A percentile compares a stretch with the other conserved stretches of the same genome.
phyloP scores from a whole-genome alignment of 2,329 filamentous ascomycete genomes.

The Didymella segeticola region DNA sequence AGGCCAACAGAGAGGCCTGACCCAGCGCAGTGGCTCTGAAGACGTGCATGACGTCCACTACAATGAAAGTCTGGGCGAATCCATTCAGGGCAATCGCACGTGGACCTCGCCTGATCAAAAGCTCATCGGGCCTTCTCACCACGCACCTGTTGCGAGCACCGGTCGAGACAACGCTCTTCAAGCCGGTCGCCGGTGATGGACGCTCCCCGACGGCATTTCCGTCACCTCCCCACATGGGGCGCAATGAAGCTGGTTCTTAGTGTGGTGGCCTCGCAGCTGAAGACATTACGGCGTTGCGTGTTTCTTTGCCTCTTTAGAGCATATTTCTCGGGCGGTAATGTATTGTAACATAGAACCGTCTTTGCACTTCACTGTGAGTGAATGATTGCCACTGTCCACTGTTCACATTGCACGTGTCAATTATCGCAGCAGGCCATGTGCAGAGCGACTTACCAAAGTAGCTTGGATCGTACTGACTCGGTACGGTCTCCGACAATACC shows the following conservation, averaged over 20 bases:
- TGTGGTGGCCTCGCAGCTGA: conserved; percentile 22
- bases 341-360: neutral
- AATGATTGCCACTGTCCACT: neutral
- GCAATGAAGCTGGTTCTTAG: conserved; percentile 12
- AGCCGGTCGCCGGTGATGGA: conserved; percentile 15
- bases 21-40: conserved; percentile 37
- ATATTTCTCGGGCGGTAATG: neutral
- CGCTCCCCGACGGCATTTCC: conserved; percentile 19
- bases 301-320: conserved; percentile 11
- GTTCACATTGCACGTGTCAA: neutral
- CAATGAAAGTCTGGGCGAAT: conserved; percentile 27
- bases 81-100: conserved; percentile 33
- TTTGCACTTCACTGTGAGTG: conserved; percentile 1
- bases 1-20: conserved; percentile 25
- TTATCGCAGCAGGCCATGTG: conserved; percentile 2
- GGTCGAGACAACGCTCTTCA: conserved; percentile 13
- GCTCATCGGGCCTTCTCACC: conserved; percentile 13
- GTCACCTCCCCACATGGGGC: conserved; percentile 12
- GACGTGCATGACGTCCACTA: conserved; percentile 40
- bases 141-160: conserved; percentile 2
- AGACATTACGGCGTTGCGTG: conserved; percentile 12
- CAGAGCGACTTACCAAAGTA: neutral
- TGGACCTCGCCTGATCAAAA: conserved; percentile 32
- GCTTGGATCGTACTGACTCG: conserved; percentile 8
- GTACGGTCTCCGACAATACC: conserved; percentile 19